Percentiles rank a stretch among this genome's conserved stretches.
phyloP scores from a whole-genome alignment of 1,284 basidiomycete genomes.

The Trichosporon asahii region DNA sequence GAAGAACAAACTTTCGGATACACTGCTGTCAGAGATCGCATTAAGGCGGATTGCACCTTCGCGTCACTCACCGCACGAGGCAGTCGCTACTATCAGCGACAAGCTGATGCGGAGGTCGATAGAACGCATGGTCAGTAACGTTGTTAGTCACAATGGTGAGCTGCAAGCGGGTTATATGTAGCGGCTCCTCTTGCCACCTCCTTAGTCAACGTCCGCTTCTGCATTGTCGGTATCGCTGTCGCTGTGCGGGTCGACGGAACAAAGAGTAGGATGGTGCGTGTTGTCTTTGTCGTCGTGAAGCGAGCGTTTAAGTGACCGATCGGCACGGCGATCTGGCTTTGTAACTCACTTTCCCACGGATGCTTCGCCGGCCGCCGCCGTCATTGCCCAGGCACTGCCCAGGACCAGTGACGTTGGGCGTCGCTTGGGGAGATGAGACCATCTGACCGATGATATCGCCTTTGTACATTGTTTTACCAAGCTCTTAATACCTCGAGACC shows the following conservation, averaged over 20 bases:
- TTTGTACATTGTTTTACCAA: not conserved
- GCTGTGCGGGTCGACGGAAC: not conserved
- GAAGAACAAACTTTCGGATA: not conserved
- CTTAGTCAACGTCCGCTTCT: not conserved
- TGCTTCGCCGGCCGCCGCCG: not conserved
- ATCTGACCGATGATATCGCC: not conserved
- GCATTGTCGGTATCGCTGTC: not conserved
- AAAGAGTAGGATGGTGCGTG: not conserved
- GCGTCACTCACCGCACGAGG: not conserved
- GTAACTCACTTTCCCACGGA: constrained; percentile 6
- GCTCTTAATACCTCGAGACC: not conserved
- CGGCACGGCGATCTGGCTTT: not conserved
- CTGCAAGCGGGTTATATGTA: not conserved
- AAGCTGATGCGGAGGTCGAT: not conserved
- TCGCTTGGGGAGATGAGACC: not conserved
- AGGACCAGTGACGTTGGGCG: constrained; percentile 1
- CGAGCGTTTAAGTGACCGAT: not conserved
- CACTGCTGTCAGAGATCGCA: not conserved
- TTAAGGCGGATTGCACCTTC: too few relatives aligned
- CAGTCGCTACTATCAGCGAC: not conserved
- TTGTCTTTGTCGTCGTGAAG: not conserved
- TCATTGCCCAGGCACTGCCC: not conserved
- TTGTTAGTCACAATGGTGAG: not conserved
- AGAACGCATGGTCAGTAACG: not conserved
- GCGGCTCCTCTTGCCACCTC: not conserved